Percentiles rank a stretch among this genome's conserved stretches.
Evolutionary conservation across 1,139 yeast species (phyloP).

Genomic region (Suhomyces anneliseae): DNA sequence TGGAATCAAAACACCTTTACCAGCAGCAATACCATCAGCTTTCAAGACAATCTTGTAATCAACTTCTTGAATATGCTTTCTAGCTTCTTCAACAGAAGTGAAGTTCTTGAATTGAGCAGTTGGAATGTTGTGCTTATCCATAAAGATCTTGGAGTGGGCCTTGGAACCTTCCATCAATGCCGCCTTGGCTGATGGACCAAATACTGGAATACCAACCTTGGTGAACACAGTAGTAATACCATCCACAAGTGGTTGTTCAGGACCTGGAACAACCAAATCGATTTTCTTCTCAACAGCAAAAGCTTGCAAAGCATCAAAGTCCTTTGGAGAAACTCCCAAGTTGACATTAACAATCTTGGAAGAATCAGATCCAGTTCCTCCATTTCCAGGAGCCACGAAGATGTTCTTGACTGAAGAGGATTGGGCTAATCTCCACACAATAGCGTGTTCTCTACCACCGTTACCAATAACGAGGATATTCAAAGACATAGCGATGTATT

Average conservation of each 20-base stretch:
- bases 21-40: conserved; percentile 98
- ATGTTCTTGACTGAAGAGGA: conserved; percentile 70
- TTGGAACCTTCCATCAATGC: conserved; percentile 97
- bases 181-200: conserved; percentile 90
- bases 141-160: conserved; percentile 89
- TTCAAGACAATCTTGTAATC: conserved; percentile 86
- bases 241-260: conserved; percentile 98
- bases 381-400: conserved; percentile 96
- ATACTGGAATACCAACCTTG: conserved; percentile 86
- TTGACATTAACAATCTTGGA: conserved; percentile 71
- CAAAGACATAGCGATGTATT: conserved; percentile 20
- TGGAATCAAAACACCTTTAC: conserved; percentile 97
- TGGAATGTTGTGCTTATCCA: conserved; percentile 89
- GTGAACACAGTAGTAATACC: conserved; percentile 76
- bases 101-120: conserved; percentile 90
- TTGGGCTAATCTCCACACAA: conserved; percentile 87
- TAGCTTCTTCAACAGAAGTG: conserved; percentile 72
- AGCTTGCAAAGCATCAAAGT: conserved; percentile 55
- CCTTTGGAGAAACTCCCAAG: conserved; percentile 59
- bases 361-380: conserved; percentile 64
- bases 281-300: conserved; percentile 73
- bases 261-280: conserved; percentile 89
- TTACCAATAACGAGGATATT: conserved; percentile 88
- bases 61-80: conserved; percentile 60
- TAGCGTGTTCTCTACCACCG: conserved; percentile 99